A percentile compares a stretch with the other conserved stretches of the same genome.
These are phyloP conservation scores for Aspergillus bridgeri DNA, from an alignment of 495 filamentous ascomycete species.

Conservation along the genomic window DNA sequence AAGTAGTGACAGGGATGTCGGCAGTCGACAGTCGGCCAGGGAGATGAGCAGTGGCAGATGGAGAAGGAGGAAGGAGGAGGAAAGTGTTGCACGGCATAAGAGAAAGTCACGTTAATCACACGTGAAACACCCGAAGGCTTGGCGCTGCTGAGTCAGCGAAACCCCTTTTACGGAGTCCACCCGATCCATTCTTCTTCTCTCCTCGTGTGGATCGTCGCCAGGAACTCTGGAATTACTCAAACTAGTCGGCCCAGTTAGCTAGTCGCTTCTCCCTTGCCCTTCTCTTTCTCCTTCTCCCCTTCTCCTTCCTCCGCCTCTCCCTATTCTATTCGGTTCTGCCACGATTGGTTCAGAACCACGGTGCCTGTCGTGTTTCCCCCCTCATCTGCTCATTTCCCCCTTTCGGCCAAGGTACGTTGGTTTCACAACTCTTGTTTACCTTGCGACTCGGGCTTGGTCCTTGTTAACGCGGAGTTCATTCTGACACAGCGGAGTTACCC, in stretches of 20 bases:
- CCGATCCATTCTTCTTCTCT: not conserved
- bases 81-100: not conserved
- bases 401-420: constrained; percentile 14
- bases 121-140: constrained; percentile 23
- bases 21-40: too few relatives aligned
- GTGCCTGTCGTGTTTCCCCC: not conserved
- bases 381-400: constrained; percentile 2
- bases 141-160: constrained; percentile 31
- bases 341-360: not conserved
- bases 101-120: not conserved
- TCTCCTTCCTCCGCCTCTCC: constrained; percentile 1
- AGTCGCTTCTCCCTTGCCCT: constrained; percentile 7
- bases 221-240: constrained; percentile 13
- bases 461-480: constrained; percentile 14
- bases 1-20: too few relatives aligned
- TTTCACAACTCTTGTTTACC: constrained; percentile 11
- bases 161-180: constrained; percentile 39
- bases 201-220: constrained; percentile 22
- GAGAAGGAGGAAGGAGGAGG: not conserved
- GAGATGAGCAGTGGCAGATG: not conserved
- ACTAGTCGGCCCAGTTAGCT: not conserved
- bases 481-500: constrained; percentile 5
- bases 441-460: constrained; percentile 6
- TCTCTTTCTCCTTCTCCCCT: constrained; percentile 6
- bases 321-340: too few relatives aligned